Evolutionary conservation across 306 rosid species (phyloP).

Genomic region (Hylodesmum podocarpum): DNA sequence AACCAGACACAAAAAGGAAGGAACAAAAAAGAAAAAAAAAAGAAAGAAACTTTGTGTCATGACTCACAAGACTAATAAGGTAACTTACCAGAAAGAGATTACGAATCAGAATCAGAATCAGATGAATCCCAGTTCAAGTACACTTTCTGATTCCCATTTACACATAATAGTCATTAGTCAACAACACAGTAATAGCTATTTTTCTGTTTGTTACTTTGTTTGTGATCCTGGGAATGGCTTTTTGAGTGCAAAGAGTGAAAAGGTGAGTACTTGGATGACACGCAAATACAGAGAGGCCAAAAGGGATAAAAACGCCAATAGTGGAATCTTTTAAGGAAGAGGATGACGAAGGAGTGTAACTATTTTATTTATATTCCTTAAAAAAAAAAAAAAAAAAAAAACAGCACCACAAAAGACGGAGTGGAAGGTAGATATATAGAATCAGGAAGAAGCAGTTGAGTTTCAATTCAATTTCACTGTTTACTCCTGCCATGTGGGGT

Average conservation of each 20-base stretch:
- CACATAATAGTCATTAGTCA: conserved; percentile 39
- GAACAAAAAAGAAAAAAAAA: conserved; percentile 8
- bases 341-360: conserved; percentile 17
- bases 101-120: conserved; percentile 43
- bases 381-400: neutral
- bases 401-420: conserved; percentile 35
- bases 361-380: conserved; percentile 9
- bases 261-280: conserved; percentile 55
- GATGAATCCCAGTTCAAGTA: conserved; percentile 57
- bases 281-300: conserved; percentile 51
- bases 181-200: conserved; percentile 22
- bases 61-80: conserved; percentile 10
- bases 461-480: conserved; percentile 27
- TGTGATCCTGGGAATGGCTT: conserved; percentile 28
- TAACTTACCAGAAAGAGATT: conserved; percentile 51
- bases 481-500: conserved; percentile 49
- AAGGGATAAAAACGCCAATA: conserved; percentile 31
- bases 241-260: conserved; percentile 30
- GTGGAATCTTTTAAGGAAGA: conserved; percentile 35
- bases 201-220: neutral
- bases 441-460: conserved; percentile 27
- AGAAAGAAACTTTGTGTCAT: neutral
- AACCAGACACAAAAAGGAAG: conserved; percentile 23
- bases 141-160: conserved; percentile 44
- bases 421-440: conserved; percentile 27